These are phyloP conservation scores for Candida odintsovae DNA, from an alignment of 805 yeast species.

Conservation along the genomic window DNA sequence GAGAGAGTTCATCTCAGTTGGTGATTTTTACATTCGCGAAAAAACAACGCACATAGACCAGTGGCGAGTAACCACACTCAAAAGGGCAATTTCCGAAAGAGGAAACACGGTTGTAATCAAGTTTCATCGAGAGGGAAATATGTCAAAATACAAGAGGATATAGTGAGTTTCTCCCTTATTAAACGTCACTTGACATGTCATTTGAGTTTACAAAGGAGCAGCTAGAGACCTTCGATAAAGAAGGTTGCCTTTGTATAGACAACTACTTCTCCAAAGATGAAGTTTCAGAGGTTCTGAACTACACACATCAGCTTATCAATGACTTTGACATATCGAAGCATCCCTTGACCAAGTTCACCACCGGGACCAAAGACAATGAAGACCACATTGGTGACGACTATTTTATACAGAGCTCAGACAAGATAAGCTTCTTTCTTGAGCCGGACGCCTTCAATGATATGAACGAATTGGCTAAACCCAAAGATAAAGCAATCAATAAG, in stretches of 20 bases:
- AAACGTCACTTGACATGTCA: neutral
- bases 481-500: constrained; percentile 60
- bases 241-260: constrained; percentile 60
- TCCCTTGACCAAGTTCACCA: constrained; percentile 67
- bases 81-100: neutral
- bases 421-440: constrained; percentile 65
- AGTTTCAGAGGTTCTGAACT: constrained; percentile 33
- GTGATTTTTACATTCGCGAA: neutral
- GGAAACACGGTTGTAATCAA: neutral
- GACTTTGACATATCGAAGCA: constrained; percentile 50
- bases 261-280: constrained; percentile 43
- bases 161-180: neutral
- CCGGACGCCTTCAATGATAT: constrained; percentile 54
- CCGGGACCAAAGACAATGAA: constrained; percentile 36
- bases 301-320: constrained; percentile 39
- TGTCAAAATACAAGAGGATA: too few relatives aligned
- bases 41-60: neutral
- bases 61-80: neutral
- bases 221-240: constrained; percentile 38
- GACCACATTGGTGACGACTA: constrained; percentile 71
- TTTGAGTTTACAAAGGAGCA: constrained; percentile 36
- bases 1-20: neutral
- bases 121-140: neutral
- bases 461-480: constrained; percentile 48
- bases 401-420: constrained; percentile 63